These are phyloP conservation scores for Cyanodermella asteris DNA, from an alignment of 2,329 filamentous ascomycete species.

Conservation along the genomic window DNA sequence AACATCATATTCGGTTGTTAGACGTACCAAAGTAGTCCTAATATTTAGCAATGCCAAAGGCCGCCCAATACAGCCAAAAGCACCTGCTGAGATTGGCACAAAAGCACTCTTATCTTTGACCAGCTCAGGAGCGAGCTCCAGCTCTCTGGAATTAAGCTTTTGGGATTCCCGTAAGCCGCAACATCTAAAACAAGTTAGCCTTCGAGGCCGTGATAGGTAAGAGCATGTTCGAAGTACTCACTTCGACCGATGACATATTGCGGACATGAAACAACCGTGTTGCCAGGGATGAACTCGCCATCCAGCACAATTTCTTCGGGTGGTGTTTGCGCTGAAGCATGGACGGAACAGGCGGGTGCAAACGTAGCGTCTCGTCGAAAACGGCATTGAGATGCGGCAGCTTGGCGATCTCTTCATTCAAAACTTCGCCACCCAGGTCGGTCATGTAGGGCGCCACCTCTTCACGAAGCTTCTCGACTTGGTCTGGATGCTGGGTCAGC, in stretches of 20 bases:
- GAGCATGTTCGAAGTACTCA: constrained; percentile 8
- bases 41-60: constrained; percentile 17
- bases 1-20: constrained; percentile 17
- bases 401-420: constrained; percentile 15
- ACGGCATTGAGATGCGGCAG: constrained; percentile 8
- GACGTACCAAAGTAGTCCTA: constrained; percentile 13
- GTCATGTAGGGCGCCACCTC: constrained; percentile 2
- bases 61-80: constrained; percentile 17
- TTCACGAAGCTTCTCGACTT: constrained; percentile 2
- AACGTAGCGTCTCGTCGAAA: constrained; percentile 9
- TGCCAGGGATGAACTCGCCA: constrained; percentile 8
- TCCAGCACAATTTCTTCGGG: constrained; percentile 7
- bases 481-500: constrained; percentile 1
- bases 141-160: constrained; percentile 18
- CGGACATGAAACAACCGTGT: constrained; percentile 7
- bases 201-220: neutral
- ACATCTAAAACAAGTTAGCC: neutral
- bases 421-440: constrained; percentile 6
- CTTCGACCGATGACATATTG: constrained; percentile 8
- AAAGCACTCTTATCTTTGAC: constrained; percentile 8
- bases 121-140: constrained; percentile 10
- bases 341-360: constrained; percentile 10
- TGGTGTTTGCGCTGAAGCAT: constrained; percentile 7
- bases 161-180: constrained; percentile 11
- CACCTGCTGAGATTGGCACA: constrained; percentile 10